Base-by-base conservation (phyloP, 768 basidiomycete genomes). In the Trichaptum fuscoviolaceum region DNA sequence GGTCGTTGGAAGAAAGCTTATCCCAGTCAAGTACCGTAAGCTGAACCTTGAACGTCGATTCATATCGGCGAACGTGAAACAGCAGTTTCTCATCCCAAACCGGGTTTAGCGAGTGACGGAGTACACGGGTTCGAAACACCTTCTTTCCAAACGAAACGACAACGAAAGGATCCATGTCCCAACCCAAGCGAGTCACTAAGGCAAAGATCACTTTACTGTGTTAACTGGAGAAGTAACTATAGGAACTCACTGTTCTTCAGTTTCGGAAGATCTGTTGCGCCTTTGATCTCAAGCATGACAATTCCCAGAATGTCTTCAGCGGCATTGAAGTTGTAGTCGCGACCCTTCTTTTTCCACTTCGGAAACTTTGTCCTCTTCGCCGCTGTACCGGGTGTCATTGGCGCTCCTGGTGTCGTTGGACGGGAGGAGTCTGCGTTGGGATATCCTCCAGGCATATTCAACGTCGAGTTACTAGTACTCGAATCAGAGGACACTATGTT, bases 111-210 rank as follows among this genome's bases (percentile, higher is more conserved):
- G 86, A 88, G 75, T 95, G 93, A 3, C 95, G 85, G 65, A 95
- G 88, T 27, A 95, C 87, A 35, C 92, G 88, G 0, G 96, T 98
- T 1, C 96, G 84, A 79, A 99, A 99, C 5, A 98, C 93, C 75
- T 97, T 99, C 80, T 95, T 96, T 34, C 96, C 93, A 69, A 99
- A 99, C 2, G 93, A 94, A 69, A 96, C 85, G 68, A 99, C 95
- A 25, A 93, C 92, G 73, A 98, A 99, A 0, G 96, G 95, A 72
- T 98, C 95, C 95, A 98, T 97, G 74, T 99, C 96, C 85, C 89
- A 95, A 0, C 92, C 92, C 0, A 87, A 92, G 0, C 91, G 86
- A 1, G 89, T 93, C 87, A 93, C 92, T 92, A 35, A 63, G 24
- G 18, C 1, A 12, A 62, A 52, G 52, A 66, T 42, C 65, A 65